Conservation (phyloP, 1,284 basidiomycete genomes). For the Tausonia pullulans region DNA sequence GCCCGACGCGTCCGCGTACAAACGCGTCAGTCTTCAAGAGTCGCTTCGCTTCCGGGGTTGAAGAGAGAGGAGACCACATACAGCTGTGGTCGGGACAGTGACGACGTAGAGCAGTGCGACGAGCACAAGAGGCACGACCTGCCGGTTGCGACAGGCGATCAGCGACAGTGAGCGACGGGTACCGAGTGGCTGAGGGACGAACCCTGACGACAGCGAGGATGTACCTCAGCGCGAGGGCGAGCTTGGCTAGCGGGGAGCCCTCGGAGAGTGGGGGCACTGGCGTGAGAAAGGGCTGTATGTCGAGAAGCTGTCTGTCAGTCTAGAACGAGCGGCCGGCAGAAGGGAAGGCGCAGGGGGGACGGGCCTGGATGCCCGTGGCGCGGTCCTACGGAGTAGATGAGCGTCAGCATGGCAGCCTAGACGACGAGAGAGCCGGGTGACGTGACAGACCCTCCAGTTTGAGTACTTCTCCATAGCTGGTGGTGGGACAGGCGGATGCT, state of each 20-base stretch:
- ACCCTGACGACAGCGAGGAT: conserved; percentile 10
- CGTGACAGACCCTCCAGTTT: no score
- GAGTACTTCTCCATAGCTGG: no score
- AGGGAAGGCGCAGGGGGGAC: conserved; percentile 1
- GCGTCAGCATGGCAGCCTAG: no score
- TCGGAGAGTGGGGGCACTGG: conserved; percentile 22
- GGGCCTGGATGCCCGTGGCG: conserved; percentile 33
- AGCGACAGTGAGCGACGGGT: neutral
- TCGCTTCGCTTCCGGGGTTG: neutral
- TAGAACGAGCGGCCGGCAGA: conserved; percentile 9
- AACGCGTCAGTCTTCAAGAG: neutral
- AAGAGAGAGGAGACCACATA: conserved; percentile 22
- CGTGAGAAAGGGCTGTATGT: conserved; percentile 25
- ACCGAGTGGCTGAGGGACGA: conserved; percentile 17
- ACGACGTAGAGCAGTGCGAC: conserved; percentile 23
- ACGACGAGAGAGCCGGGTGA: no score
- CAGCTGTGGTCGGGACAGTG: conserved; percentile 23
- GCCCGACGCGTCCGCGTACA: neutral
- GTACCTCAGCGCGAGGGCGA: conserved; percentile 1
- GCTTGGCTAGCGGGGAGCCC: conserved; percentile 3
- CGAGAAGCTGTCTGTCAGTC: neutral
- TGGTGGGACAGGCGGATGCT: no score
- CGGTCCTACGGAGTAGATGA: conserved; percentile 21
- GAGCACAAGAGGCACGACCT: conserved; percentile 20
- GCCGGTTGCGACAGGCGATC: conserved; percentile 1